Evolutionary conservation across 1,284 basidiomycete genomes (phyloP).

Genomic region (Cystobasidium slooffiae): DNA sequence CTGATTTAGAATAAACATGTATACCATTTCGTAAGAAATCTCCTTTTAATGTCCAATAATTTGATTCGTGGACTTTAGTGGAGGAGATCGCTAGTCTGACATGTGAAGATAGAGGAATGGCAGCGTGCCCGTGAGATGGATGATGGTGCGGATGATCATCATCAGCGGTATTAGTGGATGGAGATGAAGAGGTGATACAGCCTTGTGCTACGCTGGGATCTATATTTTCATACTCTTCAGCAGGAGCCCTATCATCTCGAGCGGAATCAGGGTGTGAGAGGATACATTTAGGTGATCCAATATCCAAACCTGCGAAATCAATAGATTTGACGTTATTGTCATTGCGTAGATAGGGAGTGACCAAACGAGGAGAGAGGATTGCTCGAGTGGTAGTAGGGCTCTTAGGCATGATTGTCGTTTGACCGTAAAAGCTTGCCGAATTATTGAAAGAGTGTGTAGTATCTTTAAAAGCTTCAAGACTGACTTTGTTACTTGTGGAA

Average conservation of each 20-base stretch:
- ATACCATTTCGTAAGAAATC: conserved; percentile 40
- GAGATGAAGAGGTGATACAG: too few relatives aligned
- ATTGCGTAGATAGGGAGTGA: conserved; percentile 10
- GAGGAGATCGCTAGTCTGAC: conserved; percentile 17
- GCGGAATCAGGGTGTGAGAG: not conserved
- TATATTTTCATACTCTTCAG: not conserved
- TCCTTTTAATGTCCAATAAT: conserved; percentile 35
- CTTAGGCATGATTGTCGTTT: conserved; percentile 19
- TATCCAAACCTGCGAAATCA: conserved; percentile 2
- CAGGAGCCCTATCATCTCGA: not conserved
- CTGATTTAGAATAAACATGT: conserved; percentile 36
- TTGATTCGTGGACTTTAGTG: conserved; percentile 7
- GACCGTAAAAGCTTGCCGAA: not conserved
- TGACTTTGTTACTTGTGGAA: not conserved
- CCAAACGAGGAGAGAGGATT: conserved; percentile 17
- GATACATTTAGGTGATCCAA: conserved; percentile 13
- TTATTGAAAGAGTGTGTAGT: not conserved
- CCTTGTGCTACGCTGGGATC: too few relatives aligned
- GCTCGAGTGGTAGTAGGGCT: conserved; percentile 16
- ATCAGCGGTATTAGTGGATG: too few relatives aligned
- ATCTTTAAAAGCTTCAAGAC: not conserved
- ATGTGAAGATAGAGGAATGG: conserved; percentile 10
- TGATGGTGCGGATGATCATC: not conserved
- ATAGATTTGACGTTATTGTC: not conserved
- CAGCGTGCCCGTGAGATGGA: not conserved